Evolutionary conservation across 177 flowering plant species (phyloP).

Genomic region (Telopea speciosissima): DNA sequence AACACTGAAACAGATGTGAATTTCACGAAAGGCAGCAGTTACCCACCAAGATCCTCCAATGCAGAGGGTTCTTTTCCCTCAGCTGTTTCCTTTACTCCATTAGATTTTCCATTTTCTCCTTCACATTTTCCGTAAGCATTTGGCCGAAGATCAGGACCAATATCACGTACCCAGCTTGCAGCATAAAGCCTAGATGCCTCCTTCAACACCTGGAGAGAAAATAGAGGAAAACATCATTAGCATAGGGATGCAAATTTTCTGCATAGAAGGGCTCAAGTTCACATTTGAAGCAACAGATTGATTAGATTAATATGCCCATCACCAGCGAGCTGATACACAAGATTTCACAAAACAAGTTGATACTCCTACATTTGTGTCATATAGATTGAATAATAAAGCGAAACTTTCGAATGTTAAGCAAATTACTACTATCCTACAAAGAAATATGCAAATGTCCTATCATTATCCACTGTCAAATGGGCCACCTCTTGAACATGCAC

Average conservation of each 20-base stretch:
- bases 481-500: not conserved
- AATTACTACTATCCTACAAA: not conserved
- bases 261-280: not conserved
- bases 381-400: not conserved
- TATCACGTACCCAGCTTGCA: constrained; percentile 96
- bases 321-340: not conserved
- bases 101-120: constrained; percentile 21
- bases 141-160: constrained; percentile 86
- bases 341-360: not conserved
- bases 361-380: not conserved
- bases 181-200: constrained; percentile 77
- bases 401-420: not conserved
- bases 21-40: not conserved
- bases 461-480: not conserved
- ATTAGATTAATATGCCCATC: not conserved
- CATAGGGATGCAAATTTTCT: not conserved
- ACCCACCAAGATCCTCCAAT: constrained; percentile 80
- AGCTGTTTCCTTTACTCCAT: constrained; percentile 14
- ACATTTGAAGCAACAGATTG: not conserved
- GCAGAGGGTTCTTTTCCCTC: constrained; percentile 65
- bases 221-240: not conserved
- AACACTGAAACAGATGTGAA: not conserved
- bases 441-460: not conserved
- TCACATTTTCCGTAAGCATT: constrained; percentile 51
- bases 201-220: constrained; percentile 52